phyloP scores from a whole-genome alignment of 768 basidiomycete species.

The Gymnopilus junonius region DNA sequence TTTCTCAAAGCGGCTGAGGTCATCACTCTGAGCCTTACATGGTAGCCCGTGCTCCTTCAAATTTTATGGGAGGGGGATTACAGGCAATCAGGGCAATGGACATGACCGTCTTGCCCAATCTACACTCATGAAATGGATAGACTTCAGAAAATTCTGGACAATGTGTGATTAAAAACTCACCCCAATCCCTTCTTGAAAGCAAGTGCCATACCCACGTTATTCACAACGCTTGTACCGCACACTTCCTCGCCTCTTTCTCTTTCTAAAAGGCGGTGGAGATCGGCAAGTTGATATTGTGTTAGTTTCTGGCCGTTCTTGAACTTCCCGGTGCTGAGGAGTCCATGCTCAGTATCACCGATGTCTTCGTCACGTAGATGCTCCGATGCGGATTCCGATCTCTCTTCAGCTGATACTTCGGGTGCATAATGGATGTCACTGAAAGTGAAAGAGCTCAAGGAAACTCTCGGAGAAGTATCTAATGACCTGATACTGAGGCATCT shows the following conservation, averaged over 20 bases:
- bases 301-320: slow-evolving; percentile 11
- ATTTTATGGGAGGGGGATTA: slow-evolving; percentile 2
- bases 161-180: neutral
- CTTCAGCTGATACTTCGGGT: too few species aligned
- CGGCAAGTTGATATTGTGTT: slow-evolving; percentile 9
- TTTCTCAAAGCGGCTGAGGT: too few species aligned
- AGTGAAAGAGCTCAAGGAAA: too few species aligned
- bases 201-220: slow-evolving; percentile 14
- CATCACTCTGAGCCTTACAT: neutral
- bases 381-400: neutral
- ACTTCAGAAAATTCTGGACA: neutral
- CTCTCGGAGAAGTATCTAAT: too few species aligned
- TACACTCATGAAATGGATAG: neutral
- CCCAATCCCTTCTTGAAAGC: slow-evolving; percentile 21
- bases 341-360: too few species aligned
- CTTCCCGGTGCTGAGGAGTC: neutral
- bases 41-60: neutral
- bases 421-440: too few species aligned
- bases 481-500: too few species aligned
- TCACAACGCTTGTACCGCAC: slow-evolving; percentile 11
- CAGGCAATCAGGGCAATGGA: slow-evolving; percentile 7
- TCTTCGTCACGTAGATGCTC: neutral
- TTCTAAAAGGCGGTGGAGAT: slow-evolving; percentile 6
- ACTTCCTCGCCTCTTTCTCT: slow-evolving; percentile 18
- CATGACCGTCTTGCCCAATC: slow-evolving; percentile 11